Conservation (phyloP, 495 filamentous ascomycete genomes). For the Mytilinidion resinicola region DNA sequence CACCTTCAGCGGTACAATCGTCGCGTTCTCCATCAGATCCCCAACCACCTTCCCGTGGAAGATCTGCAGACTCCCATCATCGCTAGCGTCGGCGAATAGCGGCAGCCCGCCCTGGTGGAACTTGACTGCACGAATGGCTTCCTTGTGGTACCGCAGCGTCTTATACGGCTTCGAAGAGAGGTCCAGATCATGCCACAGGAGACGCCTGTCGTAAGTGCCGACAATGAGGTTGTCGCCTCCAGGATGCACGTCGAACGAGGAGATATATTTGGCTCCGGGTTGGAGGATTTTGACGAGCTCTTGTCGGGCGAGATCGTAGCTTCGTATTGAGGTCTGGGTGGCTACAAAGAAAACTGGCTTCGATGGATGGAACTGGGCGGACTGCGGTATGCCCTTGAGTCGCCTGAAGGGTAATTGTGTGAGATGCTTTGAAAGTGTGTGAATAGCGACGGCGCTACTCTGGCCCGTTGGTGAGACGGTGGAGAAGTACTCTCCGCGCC, state of each 20-base stretch:
- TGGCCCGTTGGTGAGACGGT: constrained; percentile 78
- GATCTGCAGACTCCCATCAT: constrained; percentile 89
- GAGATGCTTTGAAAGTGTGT: constrained; percentile 88
- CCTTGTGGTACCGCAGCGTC: constrained; percentile 85
- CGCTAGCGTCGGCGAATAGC: constrained; percentile 85
- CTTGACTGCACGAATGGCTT: constrained; percentile 80
- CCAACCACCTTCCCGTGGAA: constrained; percentile 94
- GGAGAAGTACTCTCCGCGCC: constrained; percentile 87
- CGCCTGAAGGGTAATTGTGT: constrained; percentile 89
- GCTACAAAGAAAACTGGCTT: constrained; percentile 93
- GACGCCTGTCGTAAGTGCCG: constrained; percentile 84
- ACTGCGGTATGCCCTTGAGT: constrained; percentile 79
- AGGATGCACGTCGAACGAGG: constrained; percentile 85
- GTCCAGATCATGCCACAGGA: constrained; percentile 96
- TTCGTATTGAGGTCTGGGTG: constrained; percentile 83
- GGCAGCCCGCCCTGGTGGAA: constrained; percentile 81
- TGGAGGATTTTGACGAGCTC: constrained; percentile 84
- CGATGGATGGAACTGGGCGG: constrained; percentile 87
- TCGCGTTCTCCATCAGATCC: constrained; percentile 91
- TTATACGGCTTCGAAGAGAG: constrained; percentile 87
- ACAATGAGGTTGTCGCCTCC: constrained; percentile 90
- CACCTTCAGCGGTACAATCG: constrained; percentile 92
- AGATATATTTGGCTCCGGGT: constrained; percentile 92
- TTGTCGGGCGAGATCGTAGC: constrained; percentile 85
- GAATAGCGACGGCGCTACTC: constrained; percentile 82